These are phyloP conservation scores for Hemileia vastatrix DNA, from an alignment of 1,284 basidiomycete species.

Conservation along the genomic window DNA sequence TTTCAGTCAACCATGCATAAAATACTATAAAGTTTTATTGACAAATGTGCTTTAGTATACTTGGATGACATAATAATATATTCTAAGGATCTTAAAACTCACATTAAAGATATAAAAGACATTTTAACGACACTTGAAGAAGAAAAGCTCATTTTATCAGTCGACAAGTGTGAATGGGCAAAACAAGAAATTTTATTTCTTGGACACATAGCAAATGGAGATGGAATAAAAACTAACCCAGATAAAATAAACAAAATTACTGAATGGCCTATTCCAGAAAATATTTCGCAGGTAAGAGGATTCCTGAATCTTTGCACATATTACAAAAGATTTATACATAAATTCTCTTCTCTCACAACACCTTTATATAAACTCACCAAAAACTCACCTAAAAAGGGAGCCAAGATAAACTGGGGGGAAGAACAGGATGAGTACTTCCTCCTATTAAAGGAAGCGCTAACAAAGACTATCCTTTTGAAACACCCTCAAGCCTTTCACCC, in stretches of 20 bases:
- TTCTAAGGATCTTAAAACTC: background rate
- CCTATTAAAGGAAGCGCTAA: background rate
- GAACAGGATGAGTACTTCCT: background rate
- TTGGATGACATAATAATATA: conserved; percentile 1
- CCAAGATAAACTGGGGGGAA: conserved; percentile 1
- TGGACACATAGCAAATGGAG: background rate
- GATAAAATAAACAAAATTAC: background rate
- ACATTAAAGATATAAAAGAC: background rate
- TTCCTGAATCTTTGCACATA: conserved; percentile 2
- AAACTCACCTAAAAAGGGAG: background rate
- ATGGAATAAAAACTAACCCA: background rate
- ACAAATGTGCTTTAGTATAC: conserved; percentile 2
- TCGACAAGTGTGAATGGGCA: background rate
- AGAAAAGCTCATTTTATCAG: background rate
- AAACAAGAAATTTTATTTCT: background rate
- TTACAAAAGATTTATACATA: background rate
- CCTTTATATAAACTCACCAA: conserved; percentile 2
- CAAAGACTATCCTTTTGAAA: background rate
- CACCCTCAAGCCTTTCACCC: conserved; percentile 6
- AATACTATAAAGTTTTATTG: background rate
- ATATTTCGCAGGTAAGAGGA: conserved; percentile 3
- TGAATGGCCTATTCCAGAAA: background rate
- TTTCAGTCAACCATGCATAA: conserved; percentile 43
- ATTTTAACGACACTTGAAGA: background rate
- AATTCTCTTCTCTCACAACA: background rate